A percentile compares a stretch with the other conserved stretches of the same genome.
These are phyloP conservation scores for Aspergillus melleus DNA, from an alignment of 2,329 filamentous ascomycete genomes.

Conservation along the genomic window DNA sequence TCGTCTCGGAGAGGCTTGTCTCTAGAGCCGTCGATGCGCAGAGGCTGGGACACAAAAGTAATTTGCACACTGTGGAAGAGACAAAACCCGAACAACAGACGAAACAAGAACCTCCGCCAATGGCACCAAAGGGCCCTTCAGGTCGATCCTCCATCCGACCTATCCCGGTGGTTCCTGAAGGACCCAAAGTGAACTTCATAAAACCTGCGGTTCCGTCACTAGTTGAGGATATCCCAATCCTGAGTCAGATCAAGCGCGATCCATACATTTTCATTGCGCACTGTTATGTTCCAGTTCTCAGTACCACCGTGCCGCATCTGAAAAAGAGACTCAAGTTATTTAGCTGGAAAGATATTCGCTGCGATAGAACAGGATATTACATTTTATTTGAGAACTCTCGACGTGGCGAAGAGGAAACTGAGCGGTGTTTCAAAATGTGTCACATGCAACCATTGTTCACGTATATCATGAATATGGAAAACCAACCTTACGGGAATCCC, in stretches of 20 bases:
- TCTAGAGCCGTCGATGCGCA: slow-evolving; percentile 71
- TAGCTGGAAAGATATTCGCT: slow-evolving; percentile 75
- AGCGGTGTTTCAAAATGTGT: slow-evolving; percentile 74
- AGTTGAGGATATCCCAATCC: slow-evolving; percentile 66
- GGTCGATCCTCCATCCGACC: slow-evolving; percentile 48
- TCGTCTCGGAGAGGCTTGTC: slow-evolving; percentile 76
- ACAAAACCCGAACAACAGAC: slow-evolving; percentile 43
- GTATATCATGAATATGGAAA: slow-evolving; percentile 89
- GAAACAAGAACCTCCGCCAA: slow-evolving; percentile 69
- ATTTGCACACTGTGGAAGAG: slow-evolving; percentile 23
- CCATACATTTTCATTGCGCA: slow-evolving; percentile 92
- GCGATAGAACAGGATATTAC: slow-evolving; percentile 86
- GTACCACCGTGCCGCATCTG: slow-evolving; percentile 83
- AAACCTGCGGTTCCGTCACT: slow-evolving; percentile 47
- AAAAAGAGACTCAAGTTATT: slow-evolving; percentile 85
- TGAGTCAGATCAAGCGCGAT: slow-evolving; percentile 69
- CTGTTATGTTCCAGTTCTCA: slow-evolving; percentile 81
- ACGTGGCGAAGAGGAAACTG: slow-evolving; percentile 75
- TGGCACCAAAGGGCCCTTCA: slow-evolving; percentile 82
- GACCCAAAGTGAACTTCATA: slow-evolving; percentile 39
- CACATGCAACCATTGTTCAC: slow-evolving; percentile 86
- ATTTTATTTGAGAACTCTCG: slow-evolving; percentile 82
- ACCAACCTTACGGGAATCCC: slow-evolving; percentile 67
- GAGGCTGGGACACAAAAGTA: slow-evolving; percentile 51
- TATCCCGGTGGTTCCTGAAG: slow-evolving; percentile 33